These are phyloP conservation scores for Hyphopichia pseudoburtonii DNA, from an alignment of 1,139 yeast species.

Conservation along the genomic window DNA sequence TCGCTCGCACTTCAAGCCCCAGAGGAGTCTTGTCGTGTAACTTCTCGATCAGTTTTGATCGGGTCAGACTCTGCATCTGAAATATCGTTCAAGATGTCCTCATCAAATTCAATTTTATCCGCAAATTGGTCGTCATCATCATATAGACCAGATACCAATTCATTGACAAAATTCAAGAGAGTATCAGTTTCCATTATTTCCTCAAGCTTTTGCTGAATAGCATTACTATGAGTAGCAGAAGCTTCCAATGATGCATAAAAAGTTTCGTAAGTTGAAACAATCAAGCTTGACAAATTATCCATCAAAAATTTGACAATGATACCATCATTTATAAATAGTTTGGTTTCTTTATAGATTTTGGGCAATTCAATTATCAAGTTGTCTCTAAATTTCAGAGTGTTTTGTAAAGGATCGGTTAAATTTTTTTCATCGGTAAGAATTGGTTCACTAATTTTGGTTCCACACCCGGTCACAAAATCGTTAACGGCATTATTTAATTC, in stretches of 20 bases:
- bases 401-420: conserved; percentile 25
- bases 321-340: conserved; percentile 43
- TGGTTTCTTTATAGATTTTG: conserved; percentile 50
- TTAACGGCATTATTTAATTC: conserved; percentile 73
- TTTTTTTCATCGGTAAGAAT: conserved; percentile 21
- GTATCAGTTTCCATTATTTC: conserved; percentile 61
- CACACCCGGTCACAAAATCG: conserved; percentile 49
- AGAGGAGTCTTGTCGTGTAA: too few relatives aligned
- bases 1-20: too few relatives aligned
- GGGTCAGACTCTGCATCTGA: too few relatives aligned
- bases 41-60: too few relatives aligned
- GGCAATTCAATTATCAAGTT: conserved; percentile 56
- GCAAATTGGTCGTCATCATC: conserved; percentile 16
- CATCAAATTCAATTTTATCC: conserved; percentile 18
- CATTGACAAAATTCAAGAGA: conserved; percentile 42
- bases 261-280: conserved; percentile 32
- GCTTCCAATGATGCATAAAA: conserved; percentile 23
- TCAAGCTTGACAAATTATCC: conserved; percentile 29
- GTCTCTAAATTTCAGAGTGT: conserved; percentile 39
- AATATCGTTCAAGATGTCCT: conserved; percentile 22
- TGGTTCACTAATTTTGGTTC: conserved; percentile 36
- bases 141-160: conserved; percentile 18
- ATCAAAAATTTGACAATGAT: conserved; percentile 32
- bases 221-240: conserved; percentile 15
- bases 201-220: conserved; percentile 20